A percentile compares a stretch with the other conserved stretches of the same genome.
Evolutionary conservation across 768 basidiomycete genomes (phyloP).

Genomic region (Tulasnella sp.): DNA sequence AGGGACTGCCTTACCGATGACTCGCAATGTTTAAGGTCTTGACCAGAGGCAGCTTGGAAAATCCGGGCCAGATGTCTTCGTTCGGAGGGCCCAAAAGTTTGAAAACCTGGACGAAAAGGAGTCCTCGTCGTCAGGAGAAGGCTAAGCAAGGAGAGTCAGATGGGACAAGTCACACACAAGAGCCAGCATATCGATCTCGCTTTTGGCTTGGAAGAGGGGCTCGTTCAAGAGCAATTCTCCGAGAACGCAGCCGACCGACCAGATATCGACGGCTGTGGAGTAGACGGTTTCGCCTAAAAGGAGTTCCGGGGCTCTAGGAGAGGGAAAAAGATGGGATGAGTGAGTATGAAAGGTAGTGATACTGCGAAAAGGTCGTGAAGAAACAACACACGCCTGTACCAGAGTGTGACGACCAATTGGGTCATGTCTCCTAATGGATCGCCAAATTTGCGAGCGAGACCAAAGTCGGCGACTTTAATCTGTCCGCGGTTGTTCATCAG

Average conservation of each 20-base stretch:
- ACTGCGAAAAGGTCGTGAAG: constrained; percentile 16
- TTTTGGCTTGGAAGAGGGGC: constrained; percentile 95
- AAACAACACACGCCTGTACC: constrained; percentile 72
- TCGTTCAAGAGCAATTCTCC: constrained; percentile 91
- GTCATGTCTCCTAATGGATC: constrained; percentile 97
- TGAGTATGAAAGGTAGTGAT: not conserved
- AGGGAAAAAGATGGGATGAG: not conserved
- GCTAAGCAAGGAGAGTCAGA: not conserved
- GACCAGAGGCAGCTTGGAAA: constrained; percentile 61
- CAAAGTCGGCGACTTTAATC: constrained; percentile 98
- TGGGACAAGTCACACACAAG: constrained; percentile 35
- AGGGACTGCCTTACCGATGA: constrained; percentile 39
- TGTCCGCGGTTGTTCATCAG: constrained; percentile 99
- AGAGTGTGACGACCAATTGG: constrained; percentile 93
- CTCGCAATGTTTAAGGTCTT: constrained; percentile 68
- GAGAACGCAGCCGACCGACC: constrained; percentile 99
- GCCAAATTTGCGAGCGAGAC: constrained; percentile 88
- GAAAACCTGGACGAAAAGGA: constrained; percentile 45
- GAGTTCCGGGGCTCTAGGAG: constrained; percentile 83
- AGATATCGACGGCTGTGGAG: constrained; percentile 93
- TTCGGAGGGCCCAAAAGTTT: constrained; percentile 92
- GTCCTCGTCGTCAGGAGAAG: not conserved
- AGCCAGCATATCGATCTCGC: constrained; percentile 81
- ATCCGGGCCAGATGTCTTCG: constrained; percentile 76
- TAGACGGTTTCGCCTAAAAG: constrained; percentile 87